These are phyloP conservation scores for Colletotrichum navitas DNA, from an alignment of 2,329 filamentous ascomycete genomes.

Conservation along the genomic window DNA sequence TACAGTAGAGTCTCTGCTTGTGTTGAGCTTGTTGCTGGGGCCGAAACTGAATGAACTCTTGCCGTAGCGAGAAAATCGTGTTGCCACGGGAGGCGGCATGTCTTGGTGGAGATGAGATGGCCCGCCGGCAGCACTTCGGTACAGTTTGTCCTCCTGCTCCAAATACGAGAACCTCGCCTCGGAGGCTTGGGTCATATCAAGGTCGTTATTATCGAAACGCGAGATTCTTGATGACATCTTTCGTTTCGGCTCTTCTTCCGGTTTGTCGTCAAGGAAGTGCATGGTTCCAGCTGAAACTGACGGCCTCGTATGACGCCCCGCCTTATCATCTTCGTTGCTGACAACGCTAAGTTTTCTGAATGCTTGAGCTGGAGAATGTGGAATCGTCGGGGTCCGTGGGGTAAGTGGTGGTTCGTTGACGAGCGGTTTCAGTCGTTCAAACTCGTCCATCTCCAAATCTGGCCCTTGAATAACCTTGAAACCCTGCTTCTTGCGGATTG, in stretches of 20 bases:
- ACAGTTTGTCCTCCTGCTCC: conserved; percentile 36
- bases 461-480: conserved; percentile 11
- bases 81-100: conserved; percentile 19
- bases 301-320: neutral
- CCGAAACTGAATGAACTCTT: neutral
- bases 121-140: conserved; percentile 21
- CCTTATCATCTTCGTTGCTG: conserved; percentile 4
- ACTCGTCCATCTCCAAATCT: conserved; percentile 31
- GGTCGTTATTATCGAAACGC: conserved; percentile 28
- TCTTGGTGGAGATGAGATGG: conserved; percentile 20
- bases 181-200: conserved; percentile 37
- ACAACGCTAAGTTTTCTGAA: neutral
- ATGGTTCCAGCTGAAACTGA: neutral
- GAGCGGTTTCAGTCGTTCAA: conserved; percentile 29
- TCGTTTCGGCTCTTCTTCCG: conserved; percentile 9
- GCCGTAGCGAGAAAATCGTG: conserved; percentile 10
- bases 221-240: conserved; percentile 38
- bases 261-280: conserved; percentile 3
- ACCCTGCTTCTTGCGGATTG: conserved; percentile 34
- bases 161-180: conserved; percentile 38
- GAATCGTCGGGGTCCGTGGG: neutral
- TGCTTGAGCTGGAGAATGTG: neutral
- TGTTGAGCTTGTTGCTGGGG: neutral
- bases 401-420: neutral
- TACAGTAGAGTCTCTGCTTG: conserved; percentile 21